Evolutionary conservation across 176 grass and related monocot genomes (phyloP).

Genomic region (Rhipidocladum racemiflorum): DNA sequence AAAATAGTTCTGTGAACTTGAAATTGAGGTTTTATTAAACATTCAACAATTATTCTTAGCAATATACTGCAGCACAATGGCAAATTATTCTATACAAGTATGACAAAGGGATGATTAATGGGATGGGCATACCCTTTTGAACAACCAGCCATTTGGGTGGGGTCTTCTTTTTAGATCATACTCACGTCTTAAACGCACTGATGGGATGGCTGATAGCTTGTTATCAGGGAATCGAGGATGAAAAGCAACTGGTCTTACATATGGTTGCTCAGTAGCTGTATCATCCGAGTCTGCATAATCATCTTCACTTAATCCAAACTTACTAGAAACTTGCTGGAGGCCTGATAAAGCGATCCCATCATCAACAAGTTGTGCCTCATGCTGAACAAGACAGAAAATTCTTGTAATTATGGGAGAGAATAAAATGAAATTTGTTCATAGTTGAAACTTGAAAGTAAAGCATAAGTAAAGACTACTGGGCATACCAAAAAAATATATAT

Average conservation of each 20-base stretch:
- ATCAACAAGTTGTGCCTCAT: constrained; percentile 60
- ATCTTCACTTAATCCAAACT: constrained; percentile 64
- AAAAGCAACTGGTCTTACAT: neutral
- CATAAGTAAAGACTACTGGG: neutral
- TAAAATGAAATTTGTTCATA: neutral
- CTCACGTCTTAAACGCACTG: constrained; percentile 38
- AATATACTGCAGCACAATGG: neutral
- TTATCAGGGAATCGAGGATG: constrained; percentile 24
- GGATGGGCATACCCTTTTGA: constrained; percentile 42
- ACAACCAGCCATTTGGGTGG: constrained; percentile 44
- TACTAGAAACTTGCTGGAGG: constrained; percentile 34
- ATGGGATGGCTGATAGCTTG: constrained; percentile 30
- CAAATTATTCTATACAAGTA: neutral
- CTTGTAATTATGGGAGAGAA: constrained; percentile 13
- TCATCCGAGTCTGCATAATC: constrained; percentile 61
- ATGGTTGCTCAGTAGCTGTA: constrained; percentile 30
- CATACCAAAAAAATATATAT: neutral
- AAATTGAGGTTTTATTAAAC: neutral
- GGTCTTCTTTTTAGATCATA: constrained; percentile 36
- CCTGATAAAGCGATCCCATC: constrained; percentile 49
- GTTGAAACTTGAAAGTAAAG: neutral
- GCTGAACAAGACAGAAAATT: constrained; percentile 29
- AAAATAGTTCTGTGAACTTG: neutral
- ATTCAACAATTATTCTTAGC: neutral
- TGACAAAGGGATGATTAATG: neutral